Evolutionary conservation across 306 rosid species (phyloP).

Genomic region (Citrullus mucosospermus): DNA sequence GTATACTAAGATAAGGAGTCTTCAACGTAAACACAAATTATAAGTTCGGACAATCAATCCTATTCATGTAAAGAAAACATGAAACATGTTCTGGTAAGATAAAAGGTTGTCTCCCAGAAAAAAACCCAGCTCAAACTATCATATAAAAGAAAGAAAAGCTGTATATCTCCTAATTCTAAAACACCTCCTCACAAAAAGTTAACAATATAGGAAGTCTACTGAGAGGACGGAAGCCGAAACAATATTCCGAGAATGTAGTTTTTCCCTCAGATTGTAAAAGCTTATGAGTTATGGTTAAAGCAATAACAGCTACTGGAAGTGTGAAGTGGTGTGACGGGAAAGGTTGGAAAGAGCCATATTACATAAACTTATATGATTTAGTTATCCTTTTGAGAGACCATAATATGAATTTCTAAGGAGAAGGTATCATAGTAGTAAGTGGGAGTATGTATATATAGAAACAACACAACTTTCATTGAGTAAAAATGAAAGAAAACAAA

Average conservation of each 20-base stretch:
- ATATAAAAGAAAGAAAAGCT: not conserved
- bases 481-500: no score
- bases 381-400: not conserved
- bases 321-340: not conserved
- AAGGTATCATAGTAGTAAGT: not conserved
- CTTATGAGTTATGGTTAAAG: not conserved
- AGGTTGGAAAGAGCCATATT: not conserved
- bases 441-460: not conserved
- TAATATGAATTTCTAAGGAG: not conserved
- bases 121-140: not conserved
- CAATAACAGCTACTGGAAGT: not conserved
- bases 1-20: slow-evolving; percentile 15
- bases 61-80: not conserved
- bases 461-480: no score
- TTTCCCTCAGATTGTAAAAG: not conserved
- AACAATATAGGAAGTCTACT: not conserved
- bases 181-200: not conserved
- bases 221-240: not conserved
- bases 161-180: not conserved
- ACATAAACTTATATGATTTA: not conserved
- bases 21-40: not conserved
- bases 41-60: not conserved
- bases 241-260: not conserved
- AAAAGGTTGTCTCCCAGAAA: not conserved
- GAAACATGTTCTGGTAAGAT: not conserved